Evolutionary conservation across 2,329 filamentous ascomycete genomes (phyloP), one percentile per base, ranked within the genome.

Genomic region (Camptophora hylomeconis): DNA sequence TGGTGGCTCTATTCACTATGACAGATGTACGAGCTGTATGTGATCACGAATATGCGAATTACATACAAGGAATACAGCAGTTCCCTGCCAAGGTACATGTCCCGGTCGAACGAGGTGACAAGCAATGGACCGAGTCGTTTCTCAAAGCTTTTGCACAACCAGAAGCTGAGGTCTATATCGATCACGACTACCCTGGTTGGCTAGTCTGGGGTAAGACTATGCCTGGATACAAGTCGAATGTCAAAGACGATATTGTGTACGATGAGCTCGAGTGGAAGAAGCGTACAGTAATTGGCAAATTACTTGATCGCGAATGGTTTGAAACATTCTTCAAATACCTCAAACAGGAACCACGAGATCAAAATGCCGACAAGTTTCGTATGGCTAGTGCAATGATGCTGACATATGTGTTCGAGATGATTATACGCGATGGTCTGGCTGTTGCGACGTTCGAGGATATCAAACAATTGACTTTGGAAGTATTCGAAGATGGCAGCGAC

Each of bases 181-280:
- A 98, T 49, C 71, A 75, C 31, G 87, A 95, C 49, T 80, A 92
- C 49, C 83, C 87, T 4, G 89, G 89, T 17, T 98, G 92, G 92
- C 67, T 98, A 11, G 84, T 92, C 1, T 98, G 89, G 89, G 80
- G 79, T 29, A 82, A 89, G 53, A 73, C 68, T 17, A 87, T 95
- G 63, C 75, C 74, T 9, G 89, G 78, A 0, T 84, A 77, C 51
- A 72, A 74, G 36, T 73, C 79, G 3, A 76, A 80, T 29, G 73
- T 84, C 16, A 61, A 60, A 37, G 39, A 58, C 50, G 54, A 75
- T 54, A 47, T 93, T 61, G 54, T 71, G 24, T 98, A 89, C 45
- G 89, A 98, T 45, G 75, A 81, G 9, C 60, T 81, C 0, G 89
- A 98, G 53, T 73, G 58, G 44, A 65, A 65, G 2, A 72, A 80